Percentiles rank a stretch among this genome's conserved stretches.
These are phyloP conservation scores for Mycena olivaceomarginata DNA, from an alignment of 768 basidiomycete genomes.

Conservation along the genomic window DNA sequence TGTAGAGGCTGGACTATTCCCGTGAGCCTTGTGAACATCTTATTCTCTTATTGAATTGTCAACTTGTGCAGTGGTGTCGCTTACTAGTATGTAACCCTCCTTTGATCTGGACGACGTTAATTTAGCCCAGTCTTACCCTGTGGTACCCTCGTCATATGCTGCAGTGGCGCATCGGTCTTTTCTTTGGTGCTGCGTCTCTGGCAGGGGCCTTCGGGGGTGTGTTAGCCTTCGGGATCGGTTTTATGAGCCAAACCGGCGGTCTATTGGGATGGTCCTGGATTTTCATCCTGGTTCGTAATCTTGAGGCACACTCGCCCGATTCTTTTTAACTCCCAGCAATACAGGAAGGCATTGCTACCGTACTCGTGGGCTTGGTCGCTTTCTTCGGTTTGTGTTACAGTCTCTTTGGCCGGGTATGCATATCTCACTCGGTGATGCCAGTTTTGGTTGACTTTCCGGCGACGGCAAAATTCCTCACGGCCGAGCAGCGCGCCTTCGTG, in stretches of 20 bases:
- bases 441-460: conserved; percentile 78
- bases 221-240: conserved; percentile 72
- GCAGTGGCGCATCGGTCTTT: conserved; percentile 76
- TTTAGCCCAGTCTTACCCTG: conserved; percentile 65
- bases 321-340: background rate
- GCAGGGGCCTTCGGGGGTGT: conserved; percentile 75
- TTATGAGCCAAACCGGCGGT: conserved; percentile 68
- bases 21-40: conserved; percentile 45
- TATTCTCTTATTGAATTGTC: background rate
- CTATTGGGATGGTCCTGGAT: conserved; percentile 82
- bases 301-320: conserved; percentile 49
- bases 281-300: conserved; percentile 49
- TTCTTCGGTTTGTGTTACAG: conserved; percentile 63
- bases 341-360: conserved; percentile 76
- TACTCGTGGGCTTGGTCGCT: conserved; percentile 72
- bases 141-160: conserved; percentile 57
- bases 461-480: conserved; percentile 77
- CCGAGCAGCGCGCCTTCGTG: conserved; percentile 71
- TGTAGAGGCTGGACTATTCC: conserved; percentile 83
- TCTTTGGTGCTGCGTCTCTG: conserved; percentile 79
- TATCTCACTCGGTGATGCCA: conserved; percentile 44
- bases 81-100: conserved; percentile 72
- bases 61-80: conserved; percentile 66
- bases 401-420: background rate
- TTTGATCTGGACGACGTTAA: background rate